Evolutionary conservation across 805 yeast genomes (phyloP).

Genomic region (Kurtzmaniella fragi): DNA sequence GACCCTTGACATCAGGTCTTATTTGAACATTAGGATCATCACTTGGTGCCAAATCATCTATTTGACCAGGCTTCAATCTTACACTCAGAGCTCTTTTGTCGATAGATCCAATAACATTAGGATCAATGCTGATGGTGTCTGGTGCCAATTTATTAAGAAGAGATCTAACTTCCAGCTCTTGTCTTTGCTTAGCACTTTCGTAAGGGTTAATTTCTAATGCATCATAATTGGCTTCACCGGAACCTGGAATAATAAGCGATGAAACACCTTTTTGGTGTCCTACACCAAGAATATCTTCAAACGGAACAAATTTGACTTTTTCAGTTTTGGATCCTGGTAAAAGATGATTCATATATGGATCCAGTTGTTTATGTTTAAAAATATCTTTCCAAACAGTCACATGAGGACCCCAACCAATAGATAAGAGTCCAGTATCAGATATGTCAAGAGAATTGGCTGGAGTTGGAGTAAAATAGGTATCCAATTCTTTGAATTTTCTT

Average conservation of each 20-base stretch:
- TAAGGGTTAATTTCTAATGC: conserved; percentile 90
- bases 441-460: conserved; percentile 78
- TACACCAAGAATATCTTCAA: conserved; percentile 90
- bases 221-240: conserved; percentile 98
- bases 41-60: conserved; percentile 36
- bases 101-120: conserved; percentile 78
- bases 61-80: conserved; percentile 60
- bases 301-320: conserved; percentile 76
- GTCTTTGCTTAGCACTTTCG: conserved; percentile 89
- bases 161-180: conserved; percentile 82
- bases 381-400: conserved; percentile 91
- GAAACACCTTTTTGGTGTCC: conserved; percentile 77
- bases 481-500: conserved; percentile 72
- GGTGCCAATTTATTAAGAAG: conserved; percentile 85
- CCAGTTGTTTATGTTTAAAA: conserved; percentile 60
- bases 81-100: conserved; percentile 61
- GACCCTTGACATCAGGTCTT: conserved; percentile 67
- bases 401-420: conserved; percentile 96
- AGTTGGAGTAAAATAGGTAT: conserved; percentile 69
- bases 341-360: conserved; percentile 91
- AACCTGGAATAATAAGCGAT: conserved; percentile 89
- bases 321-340: conserved; percentile 73
- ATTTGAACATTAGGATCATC: conserved; percentile 47
- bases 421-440: conserved; percentile 81
- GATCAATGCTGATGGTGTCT: conserved; percentile 89